phyloP scores from a whole-genome alignment of 1,284 basidiomycete genomes.

The Hemileia vastatrix region DNA sequence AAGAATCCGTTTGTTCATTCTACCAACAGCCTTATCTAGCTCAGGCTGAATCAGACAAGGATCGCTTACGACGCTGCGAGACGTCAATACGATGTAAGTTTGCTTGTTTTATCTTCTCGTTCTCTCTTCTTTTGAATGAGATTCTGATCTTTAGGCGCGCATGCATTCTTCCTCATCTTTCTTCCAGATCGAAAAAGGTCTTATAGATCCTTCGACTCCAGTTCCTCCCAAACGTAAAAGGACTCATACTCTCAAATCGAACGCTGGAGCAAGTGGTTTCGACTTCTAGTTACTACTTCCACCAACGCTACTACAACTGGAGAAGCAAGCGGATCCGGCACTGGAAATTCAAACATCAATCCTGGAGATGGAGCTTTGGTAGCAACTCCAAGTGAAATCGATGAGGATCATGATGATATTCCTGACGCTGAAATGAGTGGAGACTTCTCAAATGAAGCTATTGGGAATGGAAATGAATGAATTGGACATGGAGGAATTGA shows the following conservation, averaged over 20 bases:
- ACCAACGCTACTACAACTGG: too few relatives aligned
- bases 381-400: not conserved
- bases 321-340: too few relatives aligned
- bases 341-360: too few relatives aligned
- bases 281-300: too few relatives aligned
- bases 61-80: slow-evolving; percentile 75
- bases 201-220: not conserved
- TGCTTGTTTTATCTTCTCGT: too few relatives aligned
- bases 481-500: too few relatives aligned
- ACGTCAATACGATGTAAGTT: slow-evolving; percentile 70
- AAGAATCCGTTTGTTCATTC: slow-evolving; percentile 22
- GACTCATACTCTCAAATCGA: not conserved
- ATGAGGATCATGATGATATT: not conserved
- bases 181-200: not conserved
- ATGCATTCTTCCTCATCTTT: not conserved
- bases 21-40: slow-evolving; percentile 66
- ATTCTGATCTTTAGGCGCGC: too few relatives aligned
- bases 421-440: not conserved
- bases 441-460: not conserved
- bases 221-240: not conserved
- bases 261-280: not conserved
- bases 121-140: too few relatives aligned
- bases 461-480: not conserved
- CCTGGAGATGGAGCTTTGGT: not conserved
- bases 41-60: slow-evolving; percentile 83